Conservation (phyloP, 108 stramenopile genomes). For the Nitzschia putrida region DNA sequence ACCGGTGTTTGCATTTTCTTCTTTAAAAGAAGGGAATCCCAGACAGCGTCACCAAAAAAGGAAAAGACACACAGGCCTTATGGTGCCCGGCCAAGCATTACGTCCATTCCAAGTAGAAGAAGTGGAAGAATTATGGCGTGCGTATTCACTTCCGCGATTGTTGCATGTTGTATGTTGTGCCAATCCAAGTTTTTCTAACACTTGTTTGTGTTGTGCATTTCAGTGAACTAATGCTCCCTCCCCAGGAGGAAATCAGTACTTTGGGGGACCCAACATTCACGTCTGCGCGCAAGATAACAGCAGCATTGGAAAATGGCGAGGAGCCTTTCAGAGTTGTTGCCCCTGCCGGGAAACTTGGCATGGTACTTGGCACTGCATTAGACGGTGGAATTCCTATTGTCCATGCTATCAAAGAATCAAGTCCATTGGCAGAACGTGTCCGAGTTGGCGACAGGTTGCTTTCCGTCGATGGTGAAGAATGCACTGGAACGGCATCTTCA, state of each 20-base stretch:
- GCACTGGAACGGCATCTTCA: conserved; percentile 55
- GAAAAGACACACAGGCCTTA: not conserved
- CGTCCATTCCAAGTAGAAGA: not conserved
- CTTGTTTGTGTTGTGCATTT: conserved; percentile 1
- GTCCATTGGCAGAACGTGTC: conserved; percentile 66
- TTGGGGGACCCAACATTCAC: conserved; percentile 81
- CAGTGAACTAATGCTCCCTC: conserved; percentile 54
- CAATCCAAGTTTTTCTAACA: not conserved
- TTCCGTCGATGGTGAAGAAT: conserved; percentile 82
- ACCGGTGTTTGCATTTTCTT: conserved; percentile 3
- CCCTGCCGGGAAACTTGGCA: conserved; percentile 78
- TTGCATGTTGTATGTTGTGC: not conserved
- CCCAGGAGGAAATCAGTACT: conserved; percentile 80
- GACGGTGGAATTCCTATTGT: conserved; percentile 75
- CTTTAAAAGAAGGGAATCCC: not conserved
- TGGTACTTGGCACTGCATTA: conserved; percentile 81
- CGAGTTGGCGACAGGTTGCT: conserved; percentile 74
- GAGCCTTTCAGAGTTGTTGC: conserved; percentile 53
- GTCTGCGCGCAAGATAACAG: conserved; percentile 47
- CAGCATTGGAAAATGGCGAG: conserved; percentile 45
- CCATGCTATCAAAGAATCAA: conserved; percentile 81
- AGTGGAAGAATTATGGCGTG: not conserved
- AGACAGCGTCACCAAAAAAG: too few species aligned
- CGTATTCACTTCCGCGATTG: not conserved
- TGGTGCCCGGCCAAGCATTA: not conserved